These are phyloP conservation scores for Thielaviopsis musarum DNA, from an alignment of 2,329 filamentous ascomycete genomes.

Conservation along the genomic window DNA sequence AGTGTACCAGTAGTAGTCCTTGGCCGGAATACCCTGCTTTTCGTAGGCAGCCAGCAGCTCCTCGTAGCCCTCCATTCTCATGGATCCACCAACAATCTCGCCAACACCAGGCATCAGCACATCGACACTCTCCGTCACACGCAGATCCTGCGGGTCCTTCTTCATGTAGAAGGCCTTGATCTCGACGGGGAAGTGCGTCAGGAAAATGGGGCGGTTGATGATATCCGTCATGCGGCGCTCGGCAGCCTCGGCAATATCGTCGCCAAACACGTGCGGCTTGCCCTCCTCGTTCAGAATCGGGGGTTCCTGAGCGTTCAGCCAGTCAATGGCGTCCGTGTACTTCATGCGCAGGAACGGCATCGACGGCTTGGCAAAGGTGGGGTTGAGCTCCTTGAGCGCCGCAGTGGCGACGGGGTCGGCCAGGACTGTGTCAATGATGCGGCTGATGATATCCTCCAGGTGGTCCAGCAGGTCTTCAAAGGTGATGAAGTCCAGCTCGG, in stretches of 20 bases:
- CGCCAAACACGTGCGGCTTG: constrained; percentile 77
- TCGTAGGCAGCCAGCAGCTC: constrained; percentile 81
- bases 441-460: constrained; percentile 73
- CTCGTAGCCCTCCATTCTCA: constrained; percentile 87
- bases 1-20: constrained; percentile 95
- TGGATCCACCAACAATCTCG: constrained; percentile 89
- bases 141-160: constrained; percentile 58
- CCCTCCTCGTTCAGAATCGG: constrained; percentile 83
- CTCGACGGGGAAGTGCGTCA: constrained; percentile 91
- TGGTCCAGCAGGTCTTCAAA: constrained; percentile 81
- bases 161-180: constrained; percentile 99
- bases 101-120: constrained; percentile 78
- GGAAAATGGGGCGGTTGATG: constrained; percentile 87
- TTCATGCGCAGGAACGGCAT: constrained; percentile 89
- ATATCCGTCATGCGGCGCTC: constrained; percentile 95
- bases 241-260: constrained; percentile 95
- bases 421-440: constrained; percentile 63
- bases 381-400: constrained; percentile 77
- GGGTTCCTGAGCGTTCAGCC: constrained; percentile 69
- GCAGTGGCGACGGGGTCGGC: constrained; percentile 55
- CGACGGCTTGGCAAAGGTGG: constrained; percentile 63
- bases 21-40: constrained; percentile 67
- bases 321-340: constrained; percentile 85
- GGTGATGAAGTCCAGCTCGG: constrained; percentile 86
- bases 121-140: constrained; percentile 89